Evolutionary conservation across 805 yeast species (phyloP), one percentile per base, ranked within the genome.

Genomic region (Spathaspora sp.): DNA sequence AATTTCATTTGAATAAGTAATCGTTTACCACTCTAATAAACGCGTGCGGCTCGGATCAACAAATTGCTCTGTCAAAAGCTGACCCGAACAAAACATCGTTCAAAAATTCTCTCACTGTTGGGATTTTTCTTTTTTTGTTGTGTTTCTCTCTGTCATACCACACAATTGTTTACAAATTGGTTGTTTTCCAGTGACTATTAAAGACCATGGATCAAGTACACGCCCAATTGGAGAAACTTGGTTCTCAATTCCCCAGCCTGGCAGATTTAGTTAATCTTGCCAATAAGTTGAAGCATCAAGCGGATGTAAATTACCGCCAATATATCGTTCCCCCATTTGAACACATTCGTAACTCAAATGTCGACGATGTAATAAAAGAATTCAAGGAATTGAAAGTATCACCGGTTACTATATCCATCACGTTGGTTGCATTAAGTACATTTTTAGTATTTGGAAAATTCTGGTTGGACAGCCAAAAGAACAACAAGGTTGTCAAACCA

Each of bases 321-420:
- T 57, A 60, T 8, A 11, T 59, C 12, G 52, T 52, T 32, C 53
- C 56, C 2, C 56, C 50, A 35, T 28, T 60, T 8, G 46, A 51
- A 16, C 50, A 52, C 31, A 40, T 49, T 35, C 40, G 40, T n/a
- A 35, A 35, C 17, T 4, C 40, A n/a, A n/a, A 4, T n/a, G 17
- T 35, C 40, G 48, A 54, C 48, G 64, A 66, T n/a, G 52, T 72
- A 12, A 52, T 68, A 23, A 32, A 53, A n/a, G 77, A 72, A 49
- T 59, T 72, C 49, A 54, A 55, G 39, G 51, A 60, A 9, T 59
- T 70, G 40, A 66, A 62, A 47, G 53, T 65, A 16, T 69, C 72
- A 1, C 68, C 75, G 4, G 62, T 66, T 29, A 73, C 78, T 1
- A 62, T 68, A 7, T 59, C 76, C 0, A 49, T 69, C 44, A 61